These are phyloP conservation scores for Trichopus zeylanicus DNA, from an alignment of 116 monocot species.

Conservation along the genomic window DNA sequence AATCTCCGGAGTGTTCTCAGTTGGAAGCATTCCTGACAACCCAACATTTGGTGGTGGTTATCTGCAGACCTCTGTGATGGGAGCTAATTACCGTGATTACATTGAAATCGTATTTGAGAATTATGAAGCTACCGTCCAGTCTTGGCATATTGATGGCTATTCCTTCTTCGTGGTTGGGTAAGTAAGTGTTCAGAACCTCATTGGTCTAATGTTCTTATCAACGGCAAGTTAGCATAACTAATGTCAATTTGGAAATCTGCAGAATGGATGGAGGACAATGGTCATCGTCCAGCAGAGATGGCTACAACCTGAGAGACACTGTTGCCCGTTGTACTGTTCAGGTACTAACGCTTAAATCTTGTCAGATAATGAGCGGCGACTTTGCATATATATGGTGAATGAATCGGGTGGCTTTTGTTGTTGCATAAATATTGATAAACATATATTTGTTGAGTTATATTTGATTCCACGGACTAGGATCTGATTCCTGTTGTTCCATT, in stretches of 20 bases:
- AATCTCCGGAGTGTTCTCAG: constrained; percentile 57
- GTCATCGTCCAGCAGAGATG: constrained; percentile 48
- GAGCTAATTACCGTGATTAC: constrained; percentile 57
- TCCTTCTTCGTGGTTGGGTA: constrained; percentile 85
- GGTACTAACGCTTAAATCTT: constrained; percentile 26
- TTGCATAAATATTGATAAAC: no score
- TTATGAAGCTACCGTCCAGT: constrained; percentile 47
- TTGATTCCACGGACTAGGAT: background rate
- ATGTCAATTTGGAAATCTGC: background rate
- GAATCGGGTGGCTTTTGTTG: no score
- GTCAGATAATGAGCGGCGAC: no score
- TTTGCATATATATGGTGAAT: no score
- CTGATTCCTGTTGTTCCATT: background rate
- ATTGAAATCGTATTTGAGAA: constrained; percentile 86
- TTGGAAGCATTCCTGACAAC: constrained; percentile 62
- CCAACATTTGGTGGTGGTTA: constrained; percentile 55
- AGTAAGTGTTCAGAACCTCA: background rate
- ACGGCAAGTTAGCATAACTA: background rate
- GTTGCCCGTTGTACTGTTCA: constrained; percentile 74
- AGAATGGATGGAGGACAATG: constrained; percentile 89
- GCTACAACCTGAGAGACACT: constrained; percentile 73
- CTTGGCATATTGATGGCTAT: constrained; percentile 88
- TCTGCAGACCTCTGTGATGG: constrained; percentile 81
- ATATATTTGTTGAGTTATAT: no score
- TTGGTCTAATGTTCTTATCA: background rate